Conservation (phyloP, 2,329 filamentous ascomycete genomes). For the Tricladium varicosporioides region DNA sequence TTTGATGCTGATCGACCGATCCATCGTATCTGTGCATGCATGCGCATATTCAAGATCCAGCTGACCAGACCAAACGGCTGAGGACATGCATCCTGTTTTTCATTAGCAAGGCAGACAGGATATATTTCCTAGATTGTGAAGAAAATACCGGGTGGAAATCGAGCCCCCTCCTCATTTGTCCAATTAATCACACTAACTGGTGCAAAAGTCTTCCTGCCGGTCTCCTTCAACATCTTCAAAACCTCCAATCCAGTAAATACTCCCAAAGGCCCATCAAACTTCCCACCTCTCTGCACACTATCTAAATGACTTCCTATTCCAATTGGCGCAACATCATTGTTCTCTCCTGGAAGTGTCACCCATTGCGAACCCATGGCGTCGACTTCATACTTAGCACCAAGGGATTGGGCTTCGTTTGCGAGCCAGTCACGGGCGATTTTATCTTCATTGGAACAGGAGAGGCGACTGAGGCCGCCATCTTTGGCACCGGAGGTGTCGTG, state of each 20-base stretch:
- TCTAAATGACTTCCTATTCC: constrained; percentile 11
- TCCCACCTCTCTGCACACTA: constrained; percentile 55
- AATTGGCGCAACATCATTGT: constrained; percentile 11
- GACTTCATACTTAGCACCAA: constrained; percentile 7
- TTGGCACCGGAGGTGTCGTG: constrained; percentile 7
- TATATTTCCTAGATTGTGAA: no score
- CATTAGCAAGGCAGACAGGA: no score
- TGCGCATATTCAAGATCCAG: constrained; percentile 61
- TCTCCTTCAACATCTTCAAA: neutral
- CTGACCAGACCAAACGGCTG: constrained; percentile 71
- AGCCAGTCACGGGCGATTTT: constrained; percentile 12
- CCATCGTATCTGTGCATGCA: constrained; percentile 59
- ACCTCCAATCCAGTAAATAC: neutral
- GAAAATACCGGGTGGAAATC: neutral
- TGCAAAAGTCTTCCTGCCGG: neutral
- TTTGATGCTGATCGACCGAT: constrained; percentile 4
- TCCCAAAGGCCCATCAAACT: constrained; percentile 58
- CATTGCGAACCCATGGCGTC: constrained; percentile 9
- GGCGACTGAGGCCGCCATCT: constrained; percentile 10
- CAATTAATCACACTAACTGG: neutral
- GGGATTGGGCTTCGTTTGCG: neutral
- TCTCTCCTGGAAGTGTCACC: constrained; percentile 7
- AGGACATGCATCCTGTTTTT: constrained; percentile 65
- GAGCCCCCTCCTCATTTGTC: neutral
- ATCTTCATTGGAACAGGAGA: constrained; percentile 12